phyloP scores from a whole-genome alignment of 768 basidiomycete genomes.

The Leccinellum luteum region DNA sequence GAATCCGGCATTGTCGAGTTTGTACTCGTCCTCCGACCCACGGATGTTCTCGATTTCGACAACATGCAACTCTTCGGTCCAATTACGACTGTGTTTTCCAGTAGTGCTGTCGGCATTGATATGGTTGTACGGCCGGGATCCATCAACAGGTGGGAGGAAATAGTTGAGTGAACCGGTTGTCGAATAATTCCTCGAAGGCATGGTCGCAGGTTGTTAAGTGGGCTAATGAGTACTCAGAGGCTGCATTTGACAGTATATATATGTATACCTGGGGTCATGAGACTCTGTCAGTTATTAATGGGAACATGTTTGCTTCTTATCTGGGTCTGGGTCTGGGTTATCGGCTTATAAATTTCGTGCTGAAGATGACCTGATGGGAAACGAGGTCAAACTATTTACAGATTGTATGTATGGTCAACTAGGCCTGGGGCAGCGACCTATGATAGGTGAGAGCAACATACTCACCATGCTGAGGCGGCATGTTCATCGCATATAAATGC shows the following conservation, averaged over 20 bases:
- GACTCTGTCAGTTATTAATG: background rate
- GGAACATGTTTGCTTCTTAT: background rate
- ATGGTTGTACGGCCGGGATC: slow-evolving; percentile 13
- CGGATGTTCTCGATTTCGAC: slow-evolving; percentile 33
- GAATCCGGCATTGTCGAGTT: slow-evolving; percentile 36
- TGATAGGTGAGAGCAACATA: background rate
- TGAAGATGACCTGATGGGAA: background rate
- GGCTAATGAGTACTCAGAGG: slow-evolving; percentile 24
- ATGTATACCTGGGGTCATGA: slow-evolving; percentile 15
- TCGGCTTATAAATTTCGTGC: slow-evolving; percentile 1
- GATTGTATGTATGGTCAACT: background rate
- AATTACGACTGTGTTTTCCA: slow-evolving; percentile 20
- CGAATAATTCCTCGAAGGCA: slow-evolving; percentile 13
- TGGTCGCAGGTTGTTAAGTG: slow-evolving; percentile 24
- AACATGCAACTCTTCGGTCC: slow-evolving; percentile 6
- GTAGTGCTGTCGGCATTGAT: slow-evolving; percentile 19
- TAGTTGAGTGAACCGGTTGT: slow-evolving; percentile 22
- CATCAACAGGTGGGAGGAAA: slow-evolving; percentile 17
- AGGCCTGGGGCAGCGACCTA: background rate
- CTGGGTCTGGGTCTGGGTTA: too few relatives aligned
- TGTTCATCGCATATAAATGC: background rate
- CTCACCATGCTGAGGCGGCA: background rate
- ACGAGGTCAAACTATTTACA: background rate
- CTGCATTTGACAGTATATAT: slow-evolving; percentile 21
- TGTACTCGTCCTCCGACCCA: slow-evolving; percentile 32